Percentiles rank a stretch among this genome's conserved stretches.
These are phyloP conservation scores for Sporisorium reilianum DNA, from an alignment of 1,284 basidiomycete genomes.

Conservation along the genomic window DNA sequence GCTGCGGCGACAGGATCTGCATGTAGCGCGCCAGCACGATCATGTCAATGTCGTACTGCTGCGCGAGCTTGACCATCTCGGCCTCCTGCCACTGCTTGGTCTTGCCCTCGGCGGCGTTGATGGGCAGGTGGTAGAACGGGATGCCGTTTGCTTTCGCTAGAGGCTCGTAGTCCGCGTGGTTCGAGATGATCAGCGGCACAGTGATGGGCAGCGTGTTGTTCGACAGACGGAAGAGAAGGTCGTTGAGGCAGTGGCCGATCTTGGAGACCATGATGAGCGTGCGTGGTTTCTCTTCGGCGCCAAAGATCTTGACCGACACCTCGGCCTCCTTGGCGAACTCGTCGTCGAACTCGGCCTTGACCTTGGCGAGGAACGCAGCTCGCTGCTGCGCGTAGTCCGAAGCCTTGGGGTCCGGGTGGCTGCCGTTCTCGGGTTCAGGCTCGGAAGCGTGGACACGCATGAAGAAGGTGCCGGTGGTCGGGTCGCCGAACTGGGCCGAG, in stretches of 20 bases:
- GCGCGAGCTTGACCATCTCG: slow-evolving; percentile 61
- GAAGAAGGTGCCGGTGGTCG: slow-evolving; percentile 64
- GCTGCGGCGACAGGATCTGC: slow-evolving; percentile 62
- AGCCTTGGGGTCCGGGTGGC: slow-evolving; percentile 29
- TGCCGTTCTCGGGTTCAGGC: slow-evolving; percentile 37
- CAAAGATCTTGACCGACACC: slow-evolving; percentile 55
- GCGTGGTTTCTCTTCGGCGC: slow-evolving; percentile 59
- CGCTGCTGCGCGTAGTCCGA: slow-evolving; percentile 41
- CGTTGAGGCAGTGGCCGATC: slow-evolving; percentile 67
- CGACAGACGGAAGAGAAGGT: slow-evolving; percentile 64
- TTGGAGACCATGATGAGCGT: slow-evolving; percentile 68
- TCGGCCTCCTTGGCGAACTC: slow-evolving; percentile 54
- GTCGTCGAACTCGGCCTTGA: slow-evolving; percentile 56
- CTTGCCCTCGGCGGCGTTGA: slow-evolving; percentile 57
- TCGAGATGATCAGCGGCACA: slow-evolving; percentile 65
- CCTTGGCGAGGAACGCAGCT: slow-evolving; percentile 34
- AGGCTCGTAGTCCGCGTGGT: slow-evolving; percentile 63
- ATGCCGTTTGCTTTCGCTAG: slow-evolving; percentile 64
- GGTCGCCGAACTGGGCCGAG: slow-evolving; percentile 66
- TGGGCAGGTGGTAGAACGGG: slow-evolving; percentile 68
- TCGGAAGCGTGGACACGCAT: slow-evolving; percentile 66
- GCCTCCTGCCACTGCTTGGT: slow-evolving; percentile 67
- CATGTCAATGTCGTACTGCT: slow-evolving; percentile 65
- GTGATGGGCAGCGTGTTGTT: slow-evolving; percentile 59
- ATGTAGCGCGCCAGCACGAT: slow-evolving; percentile 68